Conservation (phyloP, 2,329 filamentous ascomycete genomes). For the Colletotrichum sp. region DNA sequence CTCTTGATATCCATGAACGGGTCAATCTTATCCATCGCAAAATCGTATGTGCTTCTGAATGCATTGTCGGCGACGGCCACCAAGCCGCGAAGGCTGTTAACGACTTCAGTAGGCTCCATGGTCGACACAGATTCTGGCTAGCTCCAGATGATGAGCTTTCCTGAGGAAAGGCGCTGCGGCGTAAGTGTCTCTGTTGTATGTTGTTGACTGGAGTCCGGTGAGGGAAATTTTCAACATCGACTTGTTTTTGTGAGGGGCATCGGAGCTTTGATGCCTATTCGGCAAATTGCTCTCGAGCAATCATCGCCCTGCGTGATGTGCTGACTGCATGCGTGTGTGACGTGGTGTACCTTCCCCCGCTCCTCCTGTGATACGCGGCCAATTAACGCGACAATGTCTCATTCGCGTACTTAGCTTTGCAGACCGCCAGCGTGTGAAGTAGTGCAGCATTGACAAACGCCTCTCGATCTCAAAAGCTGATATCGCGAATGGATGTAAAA, state of each 20-base stretch:
- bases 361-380: background rate
- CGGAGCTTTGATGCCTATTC: background rate
- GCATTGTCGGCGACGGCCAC: background rate
- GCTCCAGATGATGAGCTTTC: background rate
- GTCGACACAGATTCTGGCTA: background rate
- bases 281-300: background rate
- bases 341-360: background rate
- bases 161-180: background rate
- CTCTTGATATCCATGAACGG: background rate
- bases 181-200: background rate
- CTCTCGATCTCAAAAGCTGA: fast-evolving
- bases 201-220: background rate
- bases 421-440: background rate
- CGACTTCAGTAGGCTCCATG: background rate
- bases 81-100: background rate
- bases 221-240: background rate
- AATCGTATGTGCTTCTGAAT: background rate
- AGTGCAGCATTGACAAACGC: background rate
- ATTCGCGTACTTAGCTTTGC: background rate
- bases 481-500: background rate
- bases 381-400: background rate
- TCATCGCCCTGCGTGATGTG: background rate
- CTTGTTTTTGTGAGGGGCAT: background rate
- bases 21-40: background rate
- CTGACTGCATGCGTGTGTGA: background rate